Evolutionary conservation across 2,329 filamentous ascomycete species (phyloP).

Genomic region (Sporothrix pseudoabietina): DNA sequence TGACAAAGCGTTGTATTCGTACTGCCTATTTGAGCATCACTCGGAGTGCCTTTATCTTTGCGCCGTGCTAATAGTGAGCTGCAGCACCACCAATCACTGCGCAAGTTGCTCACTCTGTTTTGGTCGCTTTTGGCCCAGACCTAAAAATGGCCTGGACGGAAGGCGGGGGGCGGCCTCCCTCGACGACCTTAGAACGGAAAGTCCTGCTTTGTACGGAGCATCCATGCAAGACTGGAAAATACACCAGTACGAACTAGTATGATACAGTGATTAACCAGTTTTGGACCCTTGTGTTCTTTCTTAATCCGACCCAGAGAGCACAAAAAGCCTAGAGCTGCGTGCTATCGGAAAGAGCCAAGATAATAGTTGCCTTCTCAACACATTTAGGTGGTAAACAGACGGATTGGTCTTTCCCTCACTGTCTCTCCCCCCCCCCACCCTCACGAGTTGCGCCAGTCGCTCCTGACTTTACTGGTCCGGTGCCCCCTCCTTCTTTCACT

Average conservation of each 20-base stretch:
- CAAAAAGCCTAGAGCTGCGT: background rate
- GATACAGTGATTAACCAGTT: too few species aligned
- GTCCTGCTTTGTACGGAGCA: background rate
- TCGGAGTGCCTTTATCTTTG: background rate
- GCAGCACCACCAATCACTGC: conserved; percentile 11
- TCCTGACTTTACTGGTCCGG: background rate
- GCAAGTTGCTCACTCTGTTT: background rate
- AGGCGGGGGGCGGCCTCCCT: conserved; percentile 18
- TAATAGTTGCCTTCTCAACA: background rate
- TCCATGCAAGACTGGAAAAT: background rate
- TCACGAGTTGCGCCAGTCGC: background rate
- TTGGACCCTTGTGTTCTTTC: background rate
- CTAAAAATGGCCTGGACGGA: background rate
- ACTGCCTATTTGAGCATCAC: background rate
- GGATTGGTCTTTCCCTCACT: background rate
- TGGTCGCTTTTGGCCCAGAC: conserved; percentile 1
- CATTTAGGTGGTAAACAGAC: conserved; percentile 9
- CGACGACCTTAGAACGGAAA: background rate
- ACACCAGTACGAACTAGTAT: background rate
- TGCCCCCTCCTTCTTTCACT: background rate
- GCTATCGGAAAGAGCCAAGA: conserved; percentile 11
- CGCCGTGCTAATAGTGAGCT: background rate
- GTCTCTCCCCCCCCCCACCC: background rate
- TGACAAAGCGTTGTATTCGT: background rate
- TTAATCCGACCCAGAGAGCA: background rate